Conservation (phyloP, 2,329 filamentous ascomycete species). For the Aureobasidium sp. region DNA sequence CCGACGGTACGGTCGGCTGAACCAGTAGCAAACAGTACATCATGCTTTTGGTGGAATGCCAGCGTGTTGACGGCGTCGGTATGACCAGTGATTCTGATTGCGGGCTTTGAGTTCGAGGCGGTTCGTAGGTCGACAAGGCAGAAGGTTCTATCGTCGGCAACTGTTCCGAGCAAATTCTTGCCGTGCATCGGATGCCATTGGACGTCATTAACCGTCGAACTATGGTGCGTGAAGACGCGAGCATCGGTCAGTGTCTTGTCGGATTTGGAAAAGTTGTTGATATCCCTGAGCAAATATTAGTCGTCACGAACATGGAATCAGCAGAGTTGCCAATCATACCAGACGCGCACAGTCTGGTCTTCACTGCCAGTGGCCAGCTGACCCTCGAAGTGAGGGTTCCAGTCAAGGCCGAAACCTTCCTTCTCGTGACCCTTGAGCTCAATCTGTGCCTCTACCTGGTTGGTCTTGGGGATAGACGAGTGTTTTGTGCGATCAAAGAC, state of each 20-base stretch:
- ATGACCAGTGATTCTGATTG: conserved; percentile 66
- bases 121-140: conserved; percentile 82
- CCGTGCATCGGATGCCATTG: conserved; percentile 81
- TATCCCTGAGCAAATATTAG: conserved; percentile 84
- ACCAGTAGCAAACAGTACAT: conserved; percentile 83
- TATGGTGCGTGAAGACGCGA: conserved; percentile 79
- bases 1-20: conserved; percentile 94
- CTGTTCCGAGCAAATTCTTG: conserved; percentile 77
- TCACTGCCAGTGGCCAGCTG: conserved; percentile 85
- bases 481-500: conserved; percentile 97
- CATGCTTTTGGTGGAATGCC: conserved; percentile 86
- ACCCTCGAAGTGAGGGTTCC: conserved; percentile 79
- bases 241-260: conserved; percentile 64
- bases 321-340: conserved; percentile 50
- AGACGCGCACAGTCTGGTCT: conserved; percentile 84
- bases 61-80: conserved; percentile 92
- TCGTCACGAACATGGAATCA: conserved; percentile 34
- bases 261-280: conserved; percentile 63
- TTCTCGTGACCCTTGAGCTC: conserved; percentile 76
- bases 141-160: conserved; percentile 89
- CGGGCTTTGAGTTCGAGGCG: conserved; percentile 44
- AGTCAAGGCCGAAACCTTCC: conserved; percentile 88
- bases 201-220: conserved; percentile 90
- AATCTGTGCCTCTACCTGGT: conserved; percentile 71
- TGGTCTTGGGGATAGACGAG: conserved; percentile 57